These are phyloP conservation scores for Pseudonitzschia multiseries DNA, from an alignment of 108 stramenopile genomes.

Conservation along the genomic window DNA sequence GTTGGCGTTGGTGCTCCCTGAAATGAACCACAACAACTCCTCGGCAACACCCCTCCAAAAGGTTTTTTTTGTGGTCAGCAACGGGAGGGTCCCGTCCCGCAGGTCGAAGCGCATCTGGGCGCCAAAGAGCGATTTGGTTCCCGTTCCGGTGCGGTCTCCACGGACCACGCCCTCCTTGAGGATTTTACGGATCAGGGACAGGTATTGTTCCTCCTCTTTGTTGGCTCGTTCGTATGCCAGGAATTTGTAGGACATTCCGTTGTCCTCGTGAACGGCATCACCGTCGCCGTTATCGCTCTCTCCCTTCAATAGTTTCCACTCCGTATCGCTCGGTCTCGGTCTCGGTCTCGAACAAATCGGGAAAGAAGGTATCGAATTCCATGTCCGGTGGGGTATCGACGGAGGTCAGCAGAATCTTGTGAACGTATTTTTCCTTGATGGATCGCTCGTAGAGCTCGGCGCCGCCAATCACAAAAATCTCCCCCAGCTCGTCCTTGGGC, in stretches of 20 bases:
- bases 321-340: slow-evolving; percentile 55
- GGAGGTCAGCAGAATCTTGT: slow-evolving; percentile 67
- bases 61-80: slow-evolving; percentile 98
- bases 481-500: slow-evolving; percentile 48
- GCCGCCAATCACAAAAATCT: slow-evolving; percentile 95
- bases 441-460: slow-evolving; percentile 87
- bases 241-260: slow-evolving; percentile 63
- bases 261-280: slow-evolving; percentile 8
- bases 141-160: slow-evolving; percentile 99
- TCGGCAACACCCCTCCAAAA: slow-evolving; percentile 99
- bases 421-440: slow-evolving; percentile 63
- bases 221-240: slow-evolving; percentile 45
- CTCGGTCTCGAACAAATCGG: slow-evolving; percentile 43
- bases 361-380: slow-evolving; percentile 84
- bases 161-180: slow-evolving; percentile 87
- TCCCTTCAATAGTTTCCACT: slow-evolving; percentile 13
- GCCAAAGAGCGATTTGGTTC: slow-evolving; percentile 96
- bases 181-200: slow-evolving; percentile 91
- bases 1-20: slow-evolving; percentile 96
- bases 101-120: slow-evolving; percentile 97
- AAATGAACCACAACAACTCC: slow-evolving; percentile 98
- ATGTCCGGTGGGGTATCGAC: slow-evolving; percentile 56
- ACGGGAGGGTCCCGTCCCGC: slow-evolving; percentile 87
- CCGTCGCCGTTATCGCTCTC: slow-evolving; percentile 1
- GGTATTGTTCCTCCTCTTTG: slow-evolving; percentile 93